Conservation (phyloP, 2,329 filamentous ascomycete genomes). For the Teratosphaeria viscida region DNA sequence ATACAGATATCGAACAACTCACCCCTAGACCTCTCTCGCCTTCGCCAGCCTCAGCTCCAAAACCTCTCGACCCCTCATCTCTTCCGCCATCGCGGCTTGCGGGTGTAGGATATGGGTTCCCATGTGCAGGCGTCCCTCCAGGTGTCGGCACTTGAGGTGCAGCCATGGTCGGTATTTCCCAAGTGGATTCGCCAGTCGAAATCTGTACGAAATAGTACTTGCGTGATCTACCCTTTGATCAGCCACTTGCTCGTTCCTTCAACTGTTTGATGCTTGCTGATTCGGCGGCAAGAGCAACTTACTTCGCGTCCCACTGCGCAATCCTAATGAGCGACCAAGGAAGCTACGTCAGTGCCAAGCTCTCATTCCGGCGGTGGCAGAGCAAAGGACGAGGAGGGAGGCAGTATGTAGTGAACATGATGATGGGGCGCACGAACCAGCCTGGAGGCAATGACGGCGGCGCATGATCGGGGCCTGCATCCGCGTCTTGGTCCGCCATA, state of each 20-base stretch:
- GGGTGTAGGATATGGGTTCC: constrained; percentile 26
- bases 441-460: constrained; percentile 30
- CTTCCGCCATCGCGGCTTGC: constrained; percentile 5
- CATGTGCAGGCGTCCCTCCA: constrained; percentile 26
- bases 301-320: constrained; percentile 33
- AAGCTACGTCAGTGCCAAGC: constrained; percentile 25
- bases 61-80: constrained; percentile 13
- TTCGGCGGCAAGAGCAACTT: constrained; percentile 7
- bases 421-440: constrained; percentile 21
- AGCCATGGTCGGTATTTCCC: constrained; percentile 29
- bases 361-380: constrained; percentile 2
- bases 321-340: constrained; percentile 23
- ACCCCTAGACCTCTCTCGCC: constrained; percentile 22
- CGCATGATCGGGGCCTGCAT: constrained; percentile 28
- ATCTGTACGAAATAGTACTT: constrained; percentile 35
- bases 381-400: constrained; percentile 3
- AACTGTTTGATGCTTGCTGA: neutral
- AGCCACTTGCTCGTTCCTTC: neutral
- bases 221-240: constrained; percentile 22
- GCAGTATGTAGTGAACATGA: constrained; percentile 2
- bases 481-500: constrained; percentile 22
- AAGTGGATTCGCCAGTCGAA: constrained; percentile 31
- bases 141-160: constrained; percentile 30
- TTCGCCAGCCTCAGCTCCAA: constrained; percentile 19
- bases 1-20: constrained; percentile 4